Base-by-base conservation (phyloP, 2,329 filamentous ascomycete species). In the Coniochaeta prunicola region DNA sequence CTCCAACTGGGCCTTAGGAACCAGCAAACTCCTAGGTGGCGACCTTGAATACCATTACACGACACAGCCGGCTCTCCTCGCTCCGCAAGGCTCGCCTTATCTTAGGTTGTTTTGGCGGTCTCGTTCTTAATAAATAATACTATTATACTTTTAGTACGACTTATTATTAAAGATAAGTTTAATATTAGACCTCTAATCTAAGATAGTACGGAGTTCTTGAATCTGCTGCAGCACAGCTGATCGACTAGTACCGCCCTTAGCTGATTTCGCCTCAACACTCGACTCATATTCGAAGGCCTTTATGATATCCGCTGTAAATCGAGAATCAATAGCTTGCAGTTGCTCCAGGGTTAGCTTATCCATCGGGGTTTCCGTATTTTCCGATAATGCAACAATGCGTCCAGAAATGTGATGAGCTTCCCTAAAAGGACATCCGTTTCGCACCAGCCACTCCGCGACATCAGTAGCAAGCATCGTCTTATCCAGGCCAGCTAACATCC, bases 321-420 rank as follows among this genome's bases (percentile, higher is more conserved):
- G 79, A 19, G 73, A 66, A 66, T 91, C 88, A 13, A 92, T 81
- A 12, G 74, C 79, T 74, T 90, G 79, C 56, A 92, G 76, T 68
- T 91, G 84, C 70, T 86, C 80, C 53, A 88, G 74, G 1, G 79
- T 81, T 40, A 92, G 76, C 65, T 87, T 77, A 66, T 91, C 85
- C 85, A 92, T 91, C 13, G 85, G 78, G 15, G 19, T 15, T n/a
- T 33, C 53, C 21, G 15, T 77, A 63, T 85, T 77, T 73, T 93
- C 89, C 0, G 87, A 85, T 55, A 89, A 74, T n/a, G 87, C 86
- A 4, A 93, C 90, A 2, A 88, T 84, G 36, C 83, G 81, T 17
- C 90, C 90, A 2, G 87, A 87, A 68, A 92, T 90, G 74, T 93
- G 90, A 72, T 93, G 90, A 0, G 89, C 90, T 76, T 93, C 88